phyloP scores from a whole-genome alignment of 2,329 filamentous ascomycete genomes.

The Aspergillus caelatus region DNA sequence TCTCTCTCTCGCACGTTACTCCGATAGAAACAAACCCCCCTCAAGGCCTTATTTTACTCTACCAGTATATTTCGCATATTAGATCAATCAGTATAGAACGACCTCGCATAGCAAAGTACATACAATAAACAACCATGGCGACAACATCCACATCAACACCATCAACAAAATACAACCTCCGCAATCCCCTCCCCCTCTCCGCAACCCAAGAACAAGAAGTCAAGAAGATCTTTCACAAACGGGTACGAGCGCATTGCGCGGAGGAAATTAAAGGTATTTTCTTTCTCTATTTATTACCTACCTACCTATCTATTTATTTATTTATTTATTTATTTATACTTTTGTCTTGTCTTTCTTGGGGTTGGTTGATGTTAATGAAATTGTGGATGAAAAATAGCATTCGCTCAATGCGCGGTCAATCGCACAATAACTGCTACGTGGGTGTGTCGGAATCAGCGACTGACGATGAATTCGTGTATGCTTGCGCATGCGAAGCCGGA shows the following conservation, averaged over 20 bases:
- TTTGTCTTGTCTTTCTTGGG: too few species aligned
- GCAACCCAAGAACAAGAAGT: conserved; percentile 81
- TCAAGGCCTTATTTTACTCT: not conserved
- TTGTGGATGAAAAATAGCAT: conserved; percentile 59
- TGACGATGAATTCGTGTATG: conserved; percentile 95
- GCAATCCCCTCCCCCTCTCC: conserved; percentile 81
- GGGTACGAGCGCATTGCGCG: conserved; percentile 74
- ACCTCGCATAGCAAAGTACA: too few species aligned
- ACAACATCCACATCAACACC: conserved; percentile 3
- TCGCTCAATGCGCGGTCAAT: conserved; percentile 84
- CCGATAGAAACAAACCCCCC: not conserved
- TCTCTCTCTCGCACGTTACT: not conserved
- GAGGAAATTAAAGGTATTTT: conserved; percentile 76
- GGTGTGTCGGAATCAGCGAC: conserved; percentile 76
- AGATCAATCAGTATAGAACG: not conserved
- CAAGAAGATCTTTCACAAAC: conserved; percentile 76
- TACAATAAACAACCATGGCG: not conserved
- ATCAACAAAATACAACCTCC: conserved; percentile 43
- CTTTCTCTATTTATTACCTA: not conserved
- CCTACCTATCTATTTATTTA: not conserved
- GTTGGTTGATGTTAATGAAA: not conserved
- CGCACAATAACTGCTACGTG: conserved; percentile 88
- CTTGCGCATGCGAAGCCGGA: conserved; percentile 77
- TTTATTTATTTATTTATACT: not conserved
- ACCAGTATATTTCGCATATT: not conserved